phyloP scores from a whole-genome alignment of 1,139 yeast genomes.

The Wickerhamomyces sp. region DNA sequence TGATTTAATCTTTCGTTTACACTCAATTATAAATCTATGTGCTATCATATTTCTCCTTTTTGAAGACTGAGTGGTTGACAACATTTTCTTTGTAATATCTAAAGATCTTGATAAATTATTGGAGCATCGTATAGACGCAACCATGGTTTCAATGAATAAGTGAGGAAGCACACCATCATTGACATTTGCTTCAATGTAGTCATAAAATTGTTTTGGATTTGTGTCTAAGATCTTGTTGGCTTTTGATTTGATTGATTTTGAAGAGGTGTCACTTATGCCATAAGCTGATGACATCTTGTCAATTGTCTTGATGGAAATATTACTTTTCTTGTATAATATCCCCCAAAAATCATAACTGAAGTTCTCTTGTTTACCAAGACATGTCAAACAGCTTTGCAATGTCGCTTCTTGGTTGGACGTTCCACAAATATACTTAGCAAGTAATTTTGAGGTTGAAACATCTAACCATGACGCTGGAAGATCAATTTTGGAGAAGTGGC shows the following conservation, averaged over 20 bases:
- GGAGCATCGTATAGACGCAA: slow-evolving; percentile 4
- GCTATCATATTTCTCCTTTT: slow-evolving; percentile 5
- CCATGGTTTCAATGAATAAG: slow-evolving; percentile 4
- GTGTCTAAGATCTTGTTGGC: neutral
- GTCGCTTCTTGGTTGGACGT: slow-evolving; percentile 1
- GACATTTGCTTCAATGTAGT: slow-evolving; percentile 1
- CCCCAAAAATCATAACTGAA: slow-evolving; percentile 6
- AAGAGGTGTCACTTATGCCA: neutral
- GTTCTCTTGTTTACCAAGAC: neutral
- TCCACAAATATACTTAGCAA: slow-evolving; percentile 10
- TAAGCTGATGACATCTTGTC: neutral
- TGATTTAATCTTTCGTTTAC: slow-evolving; percentile 6
- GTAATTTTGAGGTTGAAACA: slow-evolving; percentile 5
- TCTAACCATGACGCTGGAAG: slow-evolving; percentile 6
- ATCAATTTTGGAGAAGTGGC: slow-evolving; percentile 4
- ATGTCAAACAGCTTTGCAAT: neutral
- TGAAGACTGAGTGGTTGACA: slow-evolving; percentile 2
- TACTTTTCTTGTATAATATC: slow-evolving; percentile 4
- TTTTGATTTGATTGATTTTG: neutral
- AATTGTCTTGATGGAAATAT: neutral
- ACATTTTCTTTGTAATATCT: slow-evolving; percentile 12
- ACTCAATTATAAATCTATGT: slow-evolving; percentile 10
- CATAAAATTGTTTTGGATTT: slow-evolving; percentile 5
- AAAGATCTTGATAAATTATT: slow-evolving; percentile 7
- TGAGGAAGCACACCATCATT: neutral